Evolutionary conservation across 1,284 basidiomycete species (phyloP), one percentile per base, ranked within the genome.

Genomic region (Papiliotrema laurentii): DNA sequence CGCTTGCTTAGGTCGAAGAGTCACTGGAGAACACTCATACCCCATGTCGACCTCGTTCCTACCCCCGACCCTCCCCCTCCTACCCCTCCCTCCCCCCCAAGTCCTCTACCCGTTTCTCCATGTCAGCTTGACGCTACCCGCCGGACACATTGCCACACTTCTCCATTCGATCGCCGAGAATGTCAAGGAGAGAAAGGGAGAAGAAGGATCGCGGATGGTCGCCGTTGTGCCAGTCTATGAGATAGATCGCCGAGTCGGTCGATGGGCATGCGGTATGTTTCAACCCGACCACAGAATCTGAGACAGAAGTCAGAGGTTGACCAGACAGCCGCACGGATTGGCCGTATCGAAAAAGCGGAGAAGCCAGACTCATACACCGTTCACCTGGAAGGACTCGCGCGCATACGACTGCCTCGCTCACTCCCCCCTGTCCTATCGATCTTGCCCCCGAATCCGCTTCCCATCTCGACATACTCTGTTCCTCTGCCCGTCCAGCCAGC

Each of bases 371-470:
- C 59, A 7, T 52, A 56, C 11, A 53, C 57, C 30, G 49, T 68
- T 13, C 54, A 62, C 1, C 52, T 70, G 0, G 68, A 71, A 43
- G 69, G 69, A 13, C 51, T 71, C 18, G 69, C 64, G 22, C 59
- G 69, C 3, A 60, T 71, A 21, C 55, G 67, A 27, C 59, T 71
- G 7, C 66, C 69, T 3, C 56, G 63, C 28, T 62, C 66, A 0
- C 58, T 71, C 2, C 69, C 69, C 1, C 69, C 69, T 1, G 53
- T 68, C 21, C 49, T 71, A 5, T 66, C 68, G 4, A 65, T 71
- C 43, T 57, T 69, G 3, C 68, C 68, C 5, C 61, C 59, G 1
- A 54, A 63, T 13, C 64, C 66, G 2, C 49, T 69, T 1, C 54
- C 59, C 2, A 54, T 59, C 4, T 56, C 64, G 1, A 53, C 61